phyloP scores from a whole-genome alignment of 2,329 filamentous ascomycete species.

The Fusarium fracticaudum region DNA sequence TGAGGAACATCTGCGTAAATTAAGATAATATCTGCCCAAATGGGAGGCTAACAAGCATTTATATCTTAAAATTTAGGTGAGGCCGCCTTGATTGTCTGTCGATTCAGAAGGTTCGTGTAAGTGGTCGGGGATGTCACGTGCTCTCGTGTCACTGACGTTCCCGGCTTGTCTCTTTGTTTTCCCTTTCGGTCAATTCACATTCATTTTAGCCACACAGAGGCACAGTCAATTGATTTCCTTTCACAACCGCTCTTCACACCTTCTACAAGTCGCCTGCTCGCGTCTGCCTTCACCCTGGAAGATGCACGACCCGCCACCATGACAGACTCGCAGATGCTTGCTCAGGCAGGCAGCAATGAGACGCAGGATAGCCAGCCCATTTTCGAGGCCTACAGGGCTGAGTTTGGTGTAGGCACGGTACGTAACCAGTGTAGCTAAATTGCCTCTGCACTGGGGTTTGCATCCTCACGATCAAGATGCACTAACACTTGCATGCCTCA shows the following conservation, averaged over 20 bases:
- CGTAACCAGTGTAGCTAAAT: slow-evolving; percentile 42
- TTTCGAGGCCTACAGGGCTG: slow-evolving; percentile 49
- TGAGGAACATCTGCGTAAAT: not conserved
- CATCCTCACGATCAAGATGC: not conserved
- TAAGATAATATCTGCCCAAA: not conserved
- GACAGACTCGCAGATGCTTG: slow-evolving; percentile 43
- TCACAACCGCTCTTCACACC: not conserved
- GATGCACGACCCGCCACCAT: slow-evolving; percentile 41
- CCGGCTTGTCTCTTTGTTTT: slow-evolving; percentile 8
- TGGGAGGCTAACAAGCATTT: not conserved
- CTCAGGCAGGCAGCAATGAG: slow-evolving; percentile 48
- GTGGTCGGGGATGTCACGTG: slow-evolving; percentile 4
- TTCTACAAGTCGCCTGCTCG: not conserved
- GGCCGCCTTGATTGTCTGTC: not conserved
- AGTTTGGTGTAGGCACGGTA: slow-evolving; percentile 53
- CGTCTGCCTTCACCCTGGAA: not conserved
- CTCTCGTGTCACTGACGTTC: slow-evolving; percentile 24
- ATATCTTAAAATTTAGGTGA: not conserved
- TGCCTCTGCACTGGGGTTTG: slow-evolving; percentile 25
- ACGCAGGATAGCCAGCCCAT: slow-evolving; percentile 58
- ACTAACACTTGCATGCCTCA: slow-evolving; percentile 23
- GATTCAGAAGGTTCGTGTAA: not conserved
- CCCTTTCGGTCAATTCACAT: slow-evolving; percentile 16
- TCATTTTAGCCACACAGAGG: slow-evolving; percentile 26
- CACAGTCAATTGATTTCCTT: not conserved